phyloP scores from a whole-genome alignment of 768 basidiomycete species.

The Dictyophora rubrovolvata region DNA sequence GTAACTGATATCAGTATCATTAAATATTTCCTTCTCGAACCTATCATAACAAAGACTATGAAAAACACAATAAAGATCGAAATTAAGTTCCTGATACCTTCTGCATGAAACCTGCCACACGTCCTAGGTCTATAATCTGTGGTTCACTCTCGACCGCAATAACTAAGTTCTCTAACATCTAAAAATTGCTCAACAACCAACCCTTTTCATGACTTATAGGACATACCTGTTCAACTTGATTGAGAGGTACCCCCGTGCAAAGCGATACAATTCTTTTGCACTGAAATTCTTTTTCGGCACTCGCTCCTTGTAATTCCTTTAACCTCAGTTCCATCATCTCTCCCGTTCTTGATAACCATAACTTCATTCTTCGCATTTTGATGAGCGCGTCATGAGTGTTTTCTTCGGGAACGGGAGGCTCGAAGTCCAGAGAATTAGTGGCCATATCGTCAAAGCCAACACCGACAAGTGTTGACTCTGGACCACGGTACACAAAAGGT shows the following conservation, averaged over 20 bases:
- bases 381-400: conserved; percentile 55
- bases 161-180: conserved; percentile 81
- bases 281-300: conserved; percentile 82
- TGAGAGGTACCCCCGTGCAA: conserved; percentile 77
- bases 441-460: conserved; percentile 53
- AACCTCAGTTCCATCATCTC: conserved; percentile 62
- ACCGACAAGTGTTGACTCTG: conserved; percentile 54
- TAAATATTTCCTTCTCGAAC: conserved; percentile 34
- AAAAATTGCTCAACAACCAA: conserved; percentile 9
- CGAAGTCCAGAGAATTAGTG: conserved; percentile 49
- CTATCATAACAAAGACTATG: conserved; percentile 13
- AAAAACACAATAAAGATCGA: background rate
- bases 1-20: conserved; percentile 8
- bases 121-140: conserved; percentile 69
- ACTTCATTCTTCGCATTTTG: conserved; percentile 60
- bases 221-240: conserved; percentile 85
- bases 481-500: conserved; percentile 64
- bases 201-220: conserved; percentile 5
- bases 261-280: conserved; percentile 87
- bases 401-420: conserved; percentile 56
- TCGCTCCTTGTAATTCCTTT: conserved; percentile 61
- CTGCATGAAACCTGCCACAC: conserved; percentile 87
- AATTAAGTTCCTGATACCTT: conserved; percentile 39
- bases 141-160: conserved; percentile 84
- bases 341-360: conserved; percentile 79